A percentile compares a stretch with the other conserved stretches of the same genome.
phyloP scores from a whole-genome alignment of 1,284 basidiomycete species.

The Fomitopsis betulina region DNA sequence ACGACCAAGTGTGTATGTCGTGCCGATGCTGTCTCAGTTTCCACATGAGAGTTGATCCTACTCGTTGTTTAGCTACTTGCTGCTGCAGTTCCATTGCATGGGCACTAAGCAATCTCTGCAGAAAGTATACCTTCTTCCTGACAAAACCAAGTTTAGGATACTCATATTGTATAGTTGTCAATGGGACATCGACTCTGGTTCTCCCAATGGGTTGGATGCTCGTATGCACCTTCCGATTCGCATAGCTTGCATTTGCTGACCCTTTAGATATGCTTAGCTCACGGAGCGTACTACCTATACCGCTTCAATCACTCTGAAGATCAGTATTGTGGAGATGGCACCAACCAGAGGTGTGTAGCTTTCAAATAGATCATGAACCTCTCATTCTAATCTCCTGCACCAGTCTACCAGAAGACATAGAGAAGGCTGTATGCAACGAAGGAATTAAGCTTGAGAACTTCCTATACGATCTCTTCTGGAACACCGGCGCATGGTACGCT shows the following conservation, averaged over 20 bases:
- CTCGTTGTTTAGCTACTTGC: slow-evolving; percentile 6
- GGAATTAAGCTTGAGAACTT: slow-evolving; percentile 11
- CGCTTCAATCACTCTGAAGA: background rate
- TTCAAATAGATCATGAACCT: no score
- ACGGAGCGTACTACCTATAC: background rate
- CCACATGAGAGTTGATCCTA: background rate
- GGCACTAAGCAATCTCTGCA: slow-evolving; percentile 18
- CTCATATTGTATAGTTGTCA: slow-evolving; percentile 11
- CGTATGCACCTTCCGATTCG: background rate
- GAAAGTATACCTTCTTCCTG: slow-evolving; percentile 5
- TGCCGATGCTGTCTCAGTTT: no score
- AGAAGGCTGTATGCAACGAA: slow-evolving; percentile 11
- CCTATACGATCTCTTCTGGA: slow-evolving; percentile 14
- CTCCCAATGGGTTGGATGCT: slow-evolving; percentile 10
- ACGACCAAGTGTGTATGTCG: slow-evolving; percentile 15
- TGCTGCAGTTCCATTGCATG: slow-evolving; percentile 17
- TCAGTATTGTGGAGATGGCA: background rate
- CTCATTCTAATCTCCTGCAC: background rate
- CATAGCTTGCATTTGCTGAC: background rate
- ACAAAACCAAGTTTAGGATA: background rate
- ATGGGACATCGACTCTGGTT: slow-evolving; percentile 1
- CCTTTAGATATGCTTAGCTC: background rate
- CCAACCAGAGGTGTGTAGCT: slow-evolving; percentile 6
- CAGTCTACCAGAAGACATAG: slow-evolving; percentile 4
- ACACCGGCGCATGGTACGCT: slow-evolving; percentile 11